A percentile compares a stretch with the other conserved stretches of the same genome.
These are phyloP conservation scores for Zymoseptoria pseudotritici DNA, from an alignment of 2,329 filamentous ascomycete species.

Conservation along the genomic window DNA sequence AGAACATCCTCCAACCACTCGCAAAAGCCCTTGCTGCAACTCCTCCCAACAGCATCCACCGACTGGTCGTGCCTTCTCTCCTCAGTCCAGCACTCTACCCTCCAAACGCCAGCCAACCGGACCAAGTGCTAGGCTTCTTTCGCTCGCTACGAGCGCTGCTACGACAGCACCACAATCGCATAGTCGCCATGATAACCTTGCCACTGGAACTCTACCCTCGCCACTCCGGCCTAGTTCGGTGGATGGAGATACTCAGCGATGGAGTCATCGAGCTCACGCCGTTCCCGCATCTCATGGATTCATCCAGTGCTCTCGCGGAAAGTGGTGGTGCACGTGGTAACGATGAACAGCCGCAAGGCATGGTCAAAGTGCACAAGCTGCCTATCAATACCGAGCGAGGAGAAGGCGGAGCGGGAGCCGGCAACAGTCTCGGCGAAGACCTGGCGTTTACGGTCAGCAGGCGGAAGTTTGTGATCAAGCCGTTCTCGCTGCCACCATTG, in stretches of 20 bases:
- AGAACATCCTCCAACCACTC: conserved; percentile 55
- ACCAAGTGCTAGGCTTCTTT: conserved; percentile 70
- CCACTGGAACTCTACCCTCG: conserved; percentile 76
- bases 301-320: conserved; percentile 38
- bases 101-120: conserved; percentile 59
- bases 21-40: conserved; percentile 50
- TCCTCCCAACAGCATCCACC: conserved; percentile 59
- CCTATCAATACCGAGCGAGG: conserved; percentile 85
- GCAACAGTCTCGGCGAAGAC: conserved; percentile 63
- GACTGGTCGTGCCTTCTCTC: conserved; percentile 75
- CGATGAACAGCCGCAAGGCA: conserved; percentile 75
- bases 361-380: conserved; percentile 74
- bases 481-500: conserved; percentile 81
- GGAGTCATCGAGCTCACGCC: conserved; percentile 77
- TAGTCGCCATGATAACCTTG: conserved; percentile 68
- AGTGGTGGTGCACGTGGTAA: conserved; percentile 47
- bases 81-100: conserved; percentile 82
- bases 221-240: conserved; percentile 65
- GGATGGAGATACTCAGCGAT: conserved; percentile 79
- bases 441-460: conserved; percentile 84
- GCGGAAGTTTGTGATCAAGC: conserved; percentile 74
- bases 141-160: conserved; percentile 71
- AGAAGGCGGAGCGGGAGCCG: conserved; percentile 63
- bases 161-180: conserved; percentile 54
- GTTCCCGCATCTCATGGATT: conserved; percentile 55